These are phyloP conservation scores for Alloteropsis semialata DNA, from an alignment of 176 grass and related monocot genomes.

Conservation along the genomic window DNA sequence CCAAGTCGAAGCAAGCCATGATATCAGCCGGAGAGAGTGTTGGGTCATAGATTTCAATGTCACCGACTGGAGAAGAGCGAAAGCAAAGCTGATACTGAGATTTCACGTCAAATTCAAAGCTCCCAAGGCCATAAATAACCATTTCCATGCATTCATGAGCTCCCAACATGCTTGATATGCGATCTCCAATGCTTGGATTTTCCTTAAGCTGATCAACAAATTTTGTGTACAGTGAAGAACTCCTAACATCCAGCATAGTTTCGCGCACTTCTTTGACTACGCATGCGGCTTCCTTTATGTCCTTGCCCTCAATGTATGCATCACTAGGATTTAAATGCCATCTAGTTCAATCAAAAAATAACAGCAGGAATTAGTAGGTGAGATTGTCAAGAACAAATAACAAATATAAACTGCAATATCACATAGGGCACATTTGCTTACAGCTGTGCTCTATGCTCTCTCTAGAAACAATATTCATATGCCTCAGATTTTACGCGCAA, in stretches of 20 bases:
- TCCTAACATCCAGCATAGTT: conserved; percentile 8
- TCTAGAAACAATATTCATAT: background rate
- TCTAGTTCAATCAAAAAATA: background rate
- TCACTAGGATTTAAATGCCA: conserved; percentile 13
- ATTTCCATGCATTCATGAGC: background rate
- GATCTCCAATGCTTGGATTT: conserved; percentile 17
- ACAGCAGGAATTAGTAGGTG: background rate
- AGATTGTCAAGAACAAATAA: background rate
- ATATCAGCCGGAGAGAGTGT: conserved; percentile 15
- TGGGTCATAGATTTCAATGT: conserved; percentile 15
- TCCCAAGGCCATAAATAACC: conserved; percentile 23
- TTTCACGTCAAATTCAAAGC: conserved; percentile 13
- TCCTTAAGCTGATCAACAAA: background rate
- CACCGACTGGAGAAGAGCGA: conserved; percentile 5
- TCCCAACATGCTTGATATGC: conserved; percentile 1
- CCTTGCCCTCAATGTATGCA: conserved; percentile 5
- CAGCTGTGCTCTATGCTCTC: background rate
- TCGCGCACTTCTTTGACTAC: conserved; percentile 14
- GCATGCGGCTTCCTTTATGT: conserved; percentile 8
- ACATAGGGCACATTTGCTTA: background rate
- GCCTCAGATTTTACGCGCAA: background rate
- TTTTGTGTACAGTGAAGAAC: conserved; percentile 2
- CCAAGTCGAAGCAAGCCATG: conserved; percentile 12
- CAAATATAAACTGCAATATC: background rate
- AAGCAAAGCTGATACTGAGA: conserved; percentile 18